Base-by-base conservation (phyloP, 1,284 basidiomycete species). In the Trichosporon sp. region DNA sequence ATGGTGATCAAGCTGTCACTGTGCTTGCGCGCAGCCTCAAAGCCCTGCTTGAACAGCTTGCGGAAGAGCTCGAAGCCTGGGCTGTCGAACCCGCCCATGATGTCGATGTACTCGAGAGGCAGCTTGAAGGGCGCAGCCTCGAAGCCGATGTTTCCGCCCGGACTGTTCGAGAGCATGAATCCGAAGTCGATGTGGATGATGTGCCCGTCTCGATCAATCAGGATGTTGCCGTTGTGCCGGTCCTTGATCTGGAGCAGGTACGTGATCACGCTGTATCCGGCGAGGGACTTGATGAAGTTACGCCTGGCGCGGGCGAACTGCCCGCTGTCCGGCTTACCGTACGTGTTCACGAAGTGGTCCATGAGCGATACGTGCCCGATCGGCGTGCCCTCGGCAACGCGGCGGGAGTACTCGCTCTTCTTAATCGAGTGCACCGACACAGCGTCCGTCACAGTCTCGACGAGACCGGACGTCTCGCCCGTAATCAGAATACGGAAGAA, bases 341-440 rank as follows among this genome's bases (percentile, higher is more conserved):
- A 97, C 3, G 93, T 92, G 73, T 89, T 89, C 79, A 89, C 89
- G 82, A 95, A 98, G 83, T 98, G 93, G 80, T 98, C 94, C 77
- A 94, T 86, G 68, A 98, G 83, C 1, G 92, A 92, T 68, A 96
- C 93, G 81, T 94, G 90, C 37, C 91, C 92, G 32, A 96, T 85
- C 67, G 80, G 75, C 14, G 89, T 88, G 35, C 93, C 93, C 75
- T 89, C 89, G 0, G 92, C 89, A 19, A 96, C 85, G 72, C 94
- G 88, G 71, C 93, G 88, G 2, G 94, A 93, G 83, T 99, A 99
- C 79, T 98, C 95, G 2, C 94, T 92, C 85, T 99, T 99, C 87
- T 99, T 99, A 84, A 99, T 97, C 8, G 96, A 98, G 83, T 99
- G 97, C 77, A 99, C 94, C 12, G 95, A 98, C 1, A 99, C 93